Evolutionary conservation across 2,329 filamentous ascomycete species (phyloP).

Genomic region (Lachnellula suecica): DNA sequence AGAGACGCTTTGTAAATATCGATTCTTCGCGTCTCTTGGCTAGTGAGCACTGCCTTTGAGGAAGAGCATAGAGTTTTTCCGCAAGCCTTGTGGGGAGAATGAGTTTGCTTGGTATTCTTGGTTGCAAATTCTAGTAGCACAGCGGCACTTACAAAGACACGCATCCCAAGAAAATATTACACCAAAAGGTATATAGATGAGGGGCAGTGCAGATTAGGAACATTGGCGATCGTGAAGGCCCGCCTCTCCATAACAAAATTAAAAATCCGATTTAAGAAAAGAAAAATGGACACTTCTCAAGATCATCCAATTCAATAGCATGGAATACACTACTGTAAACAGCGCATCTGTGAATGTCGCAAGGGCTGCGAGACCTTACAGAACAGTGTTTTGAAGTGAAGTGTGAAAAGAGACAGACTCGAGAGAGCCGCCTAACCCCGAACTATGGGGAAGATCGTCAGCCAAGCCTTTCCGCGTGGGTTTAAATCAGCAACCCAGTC

Average conservation of each 20-base stretch:
- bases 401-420: too few species aligned
- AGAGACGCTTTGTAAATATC: background rate
- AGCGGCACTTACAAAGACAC: background rate
- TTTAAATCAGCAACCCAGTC: background rate
- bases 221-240: too few species aligned
- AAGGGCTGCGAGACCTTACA: too few species aligned
- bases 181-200: background rate
- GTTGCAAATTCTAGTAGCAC: background rate
- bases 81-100: background rate
- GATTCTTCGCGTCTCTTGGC: background rate
- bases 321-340: too few species aligned
- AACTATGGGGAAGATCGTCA: background rate
- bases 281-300: too few species aligned
- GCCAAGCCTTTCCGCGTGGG: background rate
- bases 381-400: too few species aligned
- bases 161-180: background rate
- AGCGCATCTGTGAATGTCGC: too few species aligned
- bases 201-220: background rate
- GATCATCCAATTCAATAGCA: too few species aligned
- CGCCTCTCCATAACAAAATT: too few species aligned
- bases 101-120: background rate
- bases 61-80: background rate
- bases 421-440: background rate
- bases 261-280: too few species aligned
- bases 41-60: background rate